Evolutionary conservation across 1,284 basidiomycete genomes (phyloP), one percentile per base, ranked within the genome.

Genomic region (Boletellus deceptivus): DNA sequence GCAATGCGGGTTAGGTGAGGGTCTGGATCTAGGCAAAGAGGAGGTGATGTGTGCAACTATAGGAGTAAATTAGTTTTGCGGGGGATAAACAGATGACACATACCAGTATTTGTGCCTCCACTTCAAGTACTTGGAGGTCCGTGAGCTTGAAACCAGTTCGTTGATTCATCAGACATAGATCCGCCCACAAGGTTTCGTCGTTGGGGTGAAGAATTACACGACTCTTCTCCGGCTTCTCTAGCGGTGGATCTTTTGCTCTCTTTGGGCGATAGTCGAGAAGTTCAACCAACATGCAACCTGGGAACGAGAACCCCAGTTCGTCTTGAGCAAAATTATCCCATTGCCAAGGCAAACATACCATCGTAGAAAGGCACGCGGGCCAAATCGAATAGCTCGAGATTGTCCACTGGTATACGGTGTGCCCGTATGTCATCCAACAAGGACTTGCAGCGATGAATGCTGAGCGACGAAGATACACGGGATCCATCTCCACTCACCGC

Each of bases 241-340:
- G 71, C 5, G 74, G 63, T 36, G 74, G 70, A 29, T 86, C 82
- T 48, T 76, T 81, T 47, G 63, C 67, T 62, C 71, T 77, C 48
- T 76, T 73, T 16, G 82, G 79, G 11, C 86, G 75, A 59, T 86
- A 86, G 63, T 91, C 87, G 35, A 86, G 70, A 14, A 91, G 73
- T 61, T 91, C 89, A 3, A 90, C 88, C 51, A 91, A 77, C 76
- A 91, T 80, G 60, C 87, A 89, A 33, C 89, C 89, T 91, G 48
- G 29, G 18, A 34, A 42, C 43, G 46, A 49, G 45, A 52, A 45
- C 36, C 44, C 44, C 35, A 49, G 34, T 14, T 48, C 39, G 24
- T 40, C 16, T 41, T n/a, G 11, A 35, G 33, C 5, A 46, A 31
- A 40, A 46, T 31, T 20, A 22, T 34, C 40, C 29, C 18, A 42